Evolutionary conservation across 1,139 yeast species (phyloP).

Genomic region (Saccharomyces hybrid): DNA sequence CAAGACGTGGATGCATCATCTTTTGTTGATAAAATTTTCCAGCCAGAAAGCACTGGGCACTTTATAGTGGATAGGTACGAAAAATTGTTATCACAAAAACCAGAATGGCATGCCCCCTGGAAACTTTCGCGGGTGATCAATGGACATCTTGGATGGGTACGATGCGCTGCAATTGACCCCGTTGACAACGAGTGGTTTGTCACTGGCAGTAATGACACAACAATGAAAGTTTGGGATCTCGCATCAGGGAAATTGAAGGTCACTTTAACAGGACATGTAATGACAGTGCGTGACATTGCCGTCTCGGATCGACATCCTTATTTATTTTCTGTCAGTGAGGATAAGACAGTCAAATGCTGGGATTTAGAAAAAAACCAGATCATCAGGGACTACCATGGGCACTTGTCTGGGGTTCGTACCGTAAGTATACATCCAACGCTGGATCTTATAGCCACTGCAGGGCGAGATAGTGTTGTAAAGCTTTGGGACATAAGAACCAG

Average conservation of each 20-base stretch:
- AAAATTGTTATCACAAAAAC: slow-evolving; percentile 27
- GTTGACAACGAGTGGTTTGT: slow-evolving; percentile 79
- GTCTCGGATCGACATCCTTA: slow-evolving; percentile 77
- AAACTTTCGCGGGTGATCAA: slow-evolving; percentile 63
- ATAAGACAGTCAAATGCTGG: slow-evolving; percentile 91
- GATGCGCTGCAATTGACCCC: slow-evolving; percentile 74
- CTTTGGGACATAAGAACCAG: slow-evolving; percentile 93
- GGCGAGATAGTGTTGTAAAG: slow-evolving; percentile 78
- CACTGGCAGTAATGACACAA: slow-evolving; percentile 82
- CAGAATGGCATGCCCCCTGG: slow-evolving; percentile 60
- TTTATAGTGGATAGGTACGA: slow-evolving; percentile 23
- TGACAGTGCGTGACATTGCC: slow-evolving; percentile 76
- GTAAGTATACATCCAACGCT: slow-evolving; percentile 81
- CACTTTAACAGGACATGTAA: slow-evolving; percentile 82
- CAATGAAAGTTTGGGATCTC: slow-evolving; percentile 88
- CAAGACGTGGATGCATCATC: slow-evolving; percentile 8
- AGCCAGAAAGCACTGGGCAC: slow-evolving; percentile 3
- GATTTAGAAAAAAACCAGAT: slow-evolving; percentile 82
- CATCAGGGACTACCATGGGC: slow-evolving; percentile 88
- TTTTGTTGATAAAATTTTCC: background rate
- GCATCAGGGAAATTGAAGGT: slow-evolving; percentile 64
- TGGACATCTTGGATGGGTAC: slow-evolving; percentile 93
- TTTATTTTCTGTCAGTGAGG: slow-evolving; percentile 88
- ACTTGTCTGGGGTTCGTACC: slow-evolving; percentile 81
- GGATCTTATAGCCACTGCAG: slow-evolving; percentile 82